Evolutionary conservation across 23 red algal species (phyloP), one percentile per base, ranked within the genome.

Genomic region (Agarophyton chilense): DNA sequence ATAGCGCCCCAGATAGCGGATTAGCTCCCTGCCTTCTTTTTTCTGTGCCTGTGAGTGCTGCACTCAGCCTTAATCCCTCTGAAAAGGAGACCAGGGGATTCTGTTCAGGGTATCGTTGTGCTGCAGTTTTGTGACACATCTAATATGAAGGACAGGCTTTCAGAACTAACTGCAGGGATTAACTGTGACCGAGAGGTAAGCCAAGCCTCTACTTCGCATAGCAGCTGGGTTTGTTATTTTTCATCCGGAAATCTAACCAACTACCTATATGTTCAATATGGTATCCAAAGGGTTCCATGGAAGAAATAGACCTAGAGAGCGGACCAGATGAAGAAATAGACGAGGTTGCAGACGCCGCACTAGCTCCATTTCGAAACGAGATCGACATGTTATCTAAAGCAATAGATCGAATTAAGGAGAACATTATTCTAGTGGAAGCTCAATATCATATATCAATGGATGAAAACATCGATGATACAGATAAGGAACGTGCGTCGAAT

Each of bases 101-200:
- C n/a, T n/a, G n/a, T n/a, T n/a, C n/a, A n/a, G n/a, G n/a, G n/a
- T n/a, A n/a, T n/a, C n/a, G n/a, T n/a, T n/a, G n/a, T n/a, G n/a
- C 22, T 58, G 22, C 17, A 29, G 22, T 28, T 58, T 29, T 58
- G 0, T 25, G 14, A 58, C 22, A 28, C 22, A 28, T 41, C 64
- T 5, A 90, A 43, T 0, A 92, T 92, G 88, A 92, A 33, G 43
- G 88, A 92, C 62, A 76, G 88, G 19, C 75, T 92, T n/a, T 76
- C 88, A 13, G 88, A 92, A 31, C 42, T 92, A 46, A 92, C 60
- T 13, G 56, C 51, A 31, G 88, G 75, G 21, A 44, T 29, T 44
- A 60, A 70, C 21, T 50, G 68, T 35, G 45, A 49, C 3, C 31
- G 9, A 51, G 80, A 84, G 56, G 80, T 84, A 84, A 62, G 80